These are phyloP conservation scores for Bruguiera sexangula DNA, from an alignment of 345 rosid genomes.

Conservation along the genomic window DNA sequence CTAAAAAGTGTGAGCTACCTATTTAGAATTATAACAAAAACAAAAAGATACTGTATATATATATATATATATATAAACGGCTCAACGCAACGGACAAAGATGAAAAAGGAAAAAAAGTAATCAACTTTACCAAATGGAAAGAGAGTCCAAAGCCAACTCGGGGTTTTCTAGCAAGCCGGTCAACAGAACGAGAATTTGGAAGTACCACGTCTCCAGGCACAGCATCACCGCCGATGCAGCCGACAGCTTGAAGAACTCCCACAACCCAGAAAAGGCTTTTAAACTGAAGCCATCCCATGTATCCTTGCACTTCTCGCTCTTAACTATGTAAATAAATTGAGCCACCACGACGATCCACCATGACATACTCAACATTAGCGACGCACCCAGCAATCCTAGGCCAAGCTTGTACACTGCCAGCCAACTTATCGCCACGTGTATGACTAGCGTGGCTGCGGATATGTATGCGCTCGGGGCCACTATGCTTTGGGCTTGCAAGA, in stretches of 20 bases:
- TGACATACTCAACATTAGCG: conserved; percentile 18
- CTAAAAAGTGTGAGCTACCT: no score
- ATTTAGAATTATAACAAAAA: background rate
- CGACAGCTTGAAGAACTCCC: conserved; percentile 25
- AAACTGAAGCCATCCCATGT: conserved; percentile 26
- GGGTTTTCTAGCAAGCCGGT: conserved; percentile 21
- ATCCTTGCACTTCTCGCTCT: conserved; percentile 7
- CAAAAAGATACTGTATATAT: background rate
- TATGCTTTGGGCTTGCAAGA: conserved; percentile 29
- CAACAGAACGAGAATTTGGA: conserved; percentile 23
- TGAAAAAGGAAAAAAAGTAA: background rate
- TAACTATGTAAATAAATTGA: conserved; percentile 16
- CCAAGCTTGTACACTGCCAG: conserved; percentile 10
- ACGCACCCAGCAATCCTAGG: conserved; percentile 22
- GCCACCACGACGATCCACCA: conserved; percentile 27
- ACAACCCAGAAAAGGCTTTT: conserved; percentile 18
- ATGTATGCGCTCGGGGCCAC: conserved; percentile 25
- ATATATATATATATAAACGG: background rate
- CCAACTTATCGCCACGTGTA: conserved; percentile 22
- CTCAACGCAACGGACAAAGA: background rate
- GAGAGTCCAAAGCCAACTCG: conserved; percentile 23
- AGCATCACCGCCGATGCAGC: conserved; percentile 31
- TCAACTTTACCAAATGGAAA: conserved; percentile 21
- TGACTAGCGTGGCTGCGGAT: conserved; percentile 8
- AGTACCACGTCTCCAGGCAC: conserved; percentile 29